Conservation (phyloP, 2,329 filamentous ascomycete genomes). For the Chaetomium sp. region DNA sequence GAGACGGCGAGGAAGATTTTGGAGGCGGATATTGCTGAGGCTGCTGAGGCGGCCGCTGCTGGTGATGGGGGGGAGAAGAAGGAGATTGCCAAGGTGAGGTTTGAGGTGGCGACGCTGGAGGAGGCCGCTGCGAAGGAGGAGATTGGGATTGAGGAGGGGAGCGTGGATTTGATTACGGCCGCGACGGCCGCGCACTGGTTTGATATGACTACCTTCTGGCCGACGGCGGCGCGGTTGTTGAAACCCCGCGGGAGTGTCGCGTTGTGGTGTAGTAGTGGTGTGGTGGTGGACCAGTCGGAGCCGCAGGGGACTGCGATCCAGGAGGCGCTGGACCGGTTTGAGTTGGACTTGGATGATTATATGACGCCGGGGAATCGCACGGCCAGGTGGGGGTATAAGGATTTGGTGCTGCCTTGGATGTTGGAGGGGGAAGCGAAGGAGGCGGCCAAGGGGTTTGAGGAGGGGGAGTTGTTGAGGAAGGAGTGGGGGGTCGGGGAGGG, state of each 20-base stretch:
- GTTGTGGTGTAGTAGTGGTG: neutral
- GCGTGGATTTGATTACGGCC: neutral
- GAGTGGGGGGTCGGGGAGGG: neutral
- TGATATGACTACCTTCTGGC: neutral
- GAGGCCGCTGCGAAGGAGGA: neutral
- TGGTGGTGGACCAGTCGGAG: neutral
- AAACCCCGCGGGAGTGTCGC: neutral
- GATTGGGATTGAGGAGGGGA: neutral
- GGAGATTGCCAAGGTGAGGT: neutral
- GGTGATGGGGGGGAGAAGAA: neutral
- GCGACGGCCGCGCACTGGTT: conserved; percentile 3
- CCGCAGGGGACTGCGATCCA: neutral
- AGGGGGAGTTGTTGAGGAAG: neutral
- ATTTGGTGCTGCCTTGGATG: neutral
- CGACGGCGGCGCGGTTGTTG: neutral
- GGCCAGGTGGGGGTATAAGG: neutral
- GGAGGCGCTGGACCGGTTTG: neutral
- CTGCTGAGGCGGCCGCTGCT: no score
- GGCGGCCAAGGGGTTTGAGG: neutral
- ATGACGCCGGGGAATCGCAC: neutral
- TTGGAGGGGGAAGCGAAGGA: neutral
- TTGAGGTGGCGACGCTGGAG: neutral
- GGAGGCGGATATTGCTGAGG: no score
- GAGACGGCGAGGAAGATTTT: neutral
- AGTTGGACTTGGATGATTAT: neutral